Evolutionary conservation across 805 yeast species (phyloP).

Genomic region (Pichia thaimueangensis): DNA sequence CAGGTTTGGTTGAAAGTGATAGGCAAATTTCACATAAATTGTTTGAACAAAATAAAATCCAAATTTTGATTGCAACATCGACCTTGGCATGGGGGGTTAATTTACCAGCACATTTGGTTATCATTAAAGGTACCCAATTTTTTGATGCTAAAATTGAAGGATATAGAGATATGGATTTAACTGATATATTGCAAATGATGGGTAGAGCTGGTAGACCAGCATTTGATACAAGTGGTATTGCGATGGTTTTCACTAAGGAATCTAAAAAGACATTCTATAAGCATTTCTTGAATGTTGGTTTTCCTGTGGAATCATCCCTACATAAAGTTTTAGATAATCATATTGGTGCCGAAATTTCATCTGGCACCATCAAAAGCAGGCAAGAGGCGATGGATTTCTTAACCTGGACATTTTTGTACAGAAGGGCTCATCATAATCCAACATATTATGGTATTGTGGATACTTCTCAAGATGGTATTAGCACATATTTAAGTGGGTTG

Average conservation of each 20-base stretch:
- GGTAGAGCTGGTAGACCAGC: constrained; percentile 84
- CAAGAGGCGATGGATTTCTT: constrained; percentile 71
- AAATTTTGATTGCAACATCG: constrained; percentile 71
- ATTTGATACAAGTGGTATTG: constrained; percentile 70
- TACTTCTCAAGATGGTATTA: constrained; percentile 46
- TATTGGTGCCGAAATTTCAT: constrained; percentile 72
- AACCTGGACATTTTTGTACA: constrained; percentile 69
- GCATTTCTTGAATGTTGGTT: constrained; percentile 70
- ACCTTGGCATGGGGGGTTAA: constrained; percentile 87
- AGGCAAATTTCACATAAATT: constrained; percentile 63
- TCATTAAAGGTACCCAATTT: constrained; percentile 70
- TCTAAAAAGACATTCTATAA: constrained; percentile 70
- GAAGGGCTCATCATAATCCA: constrained; percentile 73
- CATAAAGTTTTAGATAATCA: constrained; percentile 75
- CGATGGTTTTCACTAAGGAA: constrained; percentile 71
- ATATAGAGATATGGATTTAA: constrained; percentile 74
- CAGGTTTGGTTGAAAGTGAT: constrained; percentile 71
- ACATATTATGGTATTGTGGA: constrained; percentile 72
- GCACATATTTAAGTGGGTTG: constrained; percentile 51
- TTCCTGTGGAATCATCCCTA: constrained; percentile 75
- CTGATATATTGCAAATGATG: constrained; percentile 80
- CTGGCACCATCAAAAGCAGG: constrained; percentile 57
- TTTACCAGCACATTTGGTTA: constrained; percentile 72
- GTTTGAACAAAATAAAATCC: constrained; percentile 63
- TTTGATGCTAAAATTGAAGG: constrained; percentile 60